phyloP scores from a whole-genome alignment of 1,139 yeast genomes.

The Yamadazyma trypodendri region DNA sequence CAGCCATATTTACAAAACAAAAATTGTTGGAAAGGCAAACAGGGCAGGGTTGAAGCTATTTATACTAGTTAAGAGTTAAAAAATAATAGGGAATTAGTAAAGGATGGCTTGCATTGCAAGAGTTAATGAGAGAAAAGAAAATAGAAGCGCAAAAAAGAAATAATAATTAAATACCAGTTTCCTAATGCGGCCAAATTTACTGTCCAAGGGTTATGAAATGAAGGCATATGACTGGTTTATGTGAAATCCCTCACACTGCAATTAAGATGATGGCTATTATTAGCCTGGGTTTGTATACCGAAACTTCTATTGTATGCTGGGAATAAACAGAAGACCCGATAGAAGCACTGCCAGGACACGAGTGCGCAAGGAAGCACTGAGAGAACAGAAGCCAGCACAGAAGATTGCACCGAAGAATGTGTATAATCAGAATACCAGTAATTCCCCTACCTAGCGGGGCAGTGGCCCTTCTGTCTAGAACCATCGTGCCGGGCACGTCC shows the following conservation, averaged over 20 bases:
- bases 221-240: neutral
- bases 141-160: neutral
- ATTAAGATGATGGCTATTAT: neutral
- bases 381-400: no score
- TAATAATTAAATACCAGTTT: neutral
- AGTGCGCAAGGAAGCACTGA: no score
- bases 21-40: no score
- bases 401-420: no score
- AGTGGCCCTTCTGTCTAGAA: no score
- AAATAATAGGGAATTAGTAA: neutral
- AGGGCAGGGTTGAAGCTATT: neutral
- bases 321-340: no score
- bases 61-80: neutral
- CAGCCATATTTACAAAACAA: conserved; percentile 11
- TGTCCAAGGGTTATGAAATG: neutral
- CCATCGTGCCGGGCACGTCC: no score
- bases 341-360: no score
- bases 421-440: no score
- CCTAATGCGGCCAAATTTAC: neutral
- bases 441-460: no score
- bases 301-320: no score
- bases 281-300: conserved; percentile 1
- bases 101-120: neutral
- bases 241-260: neutral
- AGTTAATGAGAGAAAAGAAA: neutral